Evolutionary conservation across 75 land plant genomes (phyloP).

Genomic region (Cryptomeria japonica): DNA sequence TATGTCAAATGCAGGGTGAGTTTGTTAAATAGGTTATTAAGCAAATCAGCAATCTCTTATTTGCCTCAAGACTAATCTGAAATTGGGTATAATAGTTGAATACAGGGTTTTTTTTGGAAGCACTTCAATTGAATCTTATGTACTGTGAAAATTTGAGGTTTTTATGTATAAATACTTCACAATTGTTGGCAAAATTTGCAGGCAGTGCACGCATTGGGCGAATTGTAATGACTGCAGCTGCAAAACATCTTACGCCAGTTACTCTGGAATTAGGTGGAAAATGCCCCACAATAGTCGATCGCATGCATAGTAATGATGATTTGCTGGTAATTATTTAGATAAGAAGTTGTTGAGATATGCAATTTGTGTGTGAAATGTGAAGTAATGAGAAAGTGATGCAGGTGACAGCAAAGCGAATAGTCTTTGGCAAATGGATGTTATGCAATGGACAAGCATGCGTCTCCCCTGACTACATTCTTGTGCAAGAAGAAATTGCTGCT

Average conservation of each 20-base stretch:
- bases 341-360: not conserved
- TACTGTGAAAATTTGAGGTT: too few species aligned
- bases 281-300: constrained; percentile 62
- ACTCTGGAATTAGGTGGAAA: constrained; percentile 80
- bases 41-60: too few species aligned
- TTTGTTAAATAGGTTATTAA: too few species aligned
- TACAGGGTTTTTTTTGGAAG: too few species aligned
- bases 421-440: constrained; percentile 60
- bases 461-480: constrained; percentile 80
- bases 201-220: constrained; percentile 58
- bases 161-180: too few species aligned
- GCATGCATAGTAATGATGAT: not conserved
- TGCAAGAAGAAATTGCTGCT: constrained; percentile 35
- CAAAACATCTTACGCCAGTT: constrained; percentile 75
- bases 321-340: not conserved
- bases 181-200: constrained; percentile 17
- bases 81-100: too few species aligned
- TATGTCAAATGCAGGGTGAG: too few species aligned
- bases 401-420: constrained; percentile 55
- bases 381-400: not conserved
- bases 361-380: not conserved
- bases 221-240: constrained; percentile 68
- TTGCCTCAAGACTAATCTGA: too few species aligned
- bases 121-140: too few species aligned
- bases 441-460: constrained; percentile 86